phyloP scores from a whole-genome alignment of 331 rosid species.

The Malus hybrid region DNA sequence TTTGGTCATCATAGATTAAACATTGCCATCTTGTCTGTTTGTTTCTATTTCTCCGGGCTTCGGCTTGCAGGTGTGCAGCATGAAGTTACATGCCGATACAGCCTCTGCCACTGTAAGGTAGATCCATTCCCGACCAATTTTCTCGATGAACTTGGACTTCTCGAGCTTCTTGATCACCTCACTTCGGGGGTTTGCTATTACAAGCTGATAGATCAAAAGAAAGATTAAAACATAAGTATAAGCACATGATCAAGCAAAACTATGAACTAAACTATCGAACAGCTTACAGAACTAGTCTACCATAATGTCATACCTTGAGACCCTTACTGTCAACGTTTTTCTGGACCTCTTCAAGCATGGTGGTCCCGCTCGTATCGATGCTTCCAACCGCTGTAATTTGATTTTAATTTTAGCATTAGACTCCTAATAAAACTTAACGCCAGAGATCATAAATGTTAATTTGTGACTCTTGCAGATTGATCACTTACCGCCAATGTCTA shows the following conservation, averaged over 20 bases:
- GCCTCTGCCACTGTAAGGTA: conserved; percentile 46
- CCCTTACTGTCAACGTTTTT: conserved; percentile 26
- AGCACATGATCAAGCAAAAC: neutral
- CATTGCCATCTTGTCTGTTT: conserved; percentile 20
- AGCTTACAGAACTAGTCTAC: neutral
- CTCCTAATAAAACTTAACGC: neutral
- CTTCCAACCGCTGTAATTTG: conserved; percentile 34
- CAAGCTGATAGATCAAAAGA: conserved; percentile 22
- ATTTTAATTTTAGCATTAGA: neutral
- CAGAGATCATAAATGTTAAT: neutral
- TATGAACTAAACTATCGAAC: neutral
- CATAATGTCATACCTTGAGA: conserved; percentile 19
- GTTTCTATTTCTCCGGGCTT: conserved; percentile 3
- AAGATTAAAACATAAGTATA: neutral
- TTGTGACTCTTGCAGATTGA: neutral
- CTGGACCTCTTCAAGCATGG: conserved; percentile 33
- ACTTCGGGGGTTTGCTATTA: conserved; percentile 37
- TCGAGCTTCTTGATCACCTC: conserved; percentile 43
- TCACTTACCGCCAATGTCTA: conserved; percentile 29
- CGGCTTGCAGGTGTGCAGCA: conserved; percentile 32
- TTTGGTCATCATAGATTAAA: conserved; percentile 6
- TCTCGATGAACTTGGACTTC: conserved; percentile 27
- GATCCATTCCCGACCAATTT: conserved; percentile 31
- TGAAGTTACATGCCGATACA: conserved; percentile 37
- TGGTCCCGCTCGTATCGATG: conserved; percentile 44